Evolutionary conservation across 257 asterid species (phyloP).

Genomic region (Avicennia marina): DNA sequence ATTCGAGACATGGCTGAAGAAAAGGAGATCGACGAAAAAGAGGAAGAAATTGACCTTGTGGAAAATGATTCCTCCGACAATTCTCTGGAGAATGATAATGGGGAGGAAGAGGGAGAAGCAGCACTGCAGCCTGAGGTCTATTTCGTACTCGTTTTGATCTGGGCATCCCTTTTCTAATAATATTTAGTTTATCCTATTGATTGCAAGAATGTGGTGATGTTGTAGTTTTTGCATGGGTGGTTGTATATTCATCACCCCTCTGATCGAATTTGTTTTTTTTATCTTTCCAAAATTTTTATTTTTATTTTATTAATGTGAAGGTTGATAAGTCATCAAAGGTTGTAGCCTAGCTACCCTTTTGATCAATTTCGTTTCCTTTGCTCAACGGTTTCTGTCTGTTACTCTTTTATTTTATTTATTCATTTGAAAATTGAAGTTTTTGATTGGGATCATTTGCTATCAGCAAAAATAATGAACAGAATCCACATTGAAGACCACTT

Average conservation of each 20-base stretch:
- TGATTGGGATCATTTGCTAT: slow-evolving; percentile 1
- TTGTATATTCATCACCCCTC: slow-evolving; percentile 14
- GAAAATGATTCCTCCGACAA: slow-evolving; percentile 35
- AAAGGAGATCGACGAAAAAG: slow-evolving; percentile 23
- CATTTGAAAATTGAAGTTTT: neutral
- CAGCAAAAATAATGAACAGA: too few relatives aligned
- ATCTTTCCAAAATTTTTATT: neutral
- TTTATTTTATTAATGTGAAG: neutral
- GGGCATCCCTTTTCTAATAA: neutral
- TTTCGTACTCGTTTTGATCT: slow-evolving; percentile 8
- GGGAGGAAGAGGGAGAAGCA: slow-evolving; percentile 28
- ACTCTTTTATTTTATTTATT: neutral
- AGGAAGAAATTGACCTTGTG: slow-evolving; percentile 22
- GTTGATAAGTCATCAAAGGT: neutral
- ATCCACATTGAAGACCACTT: neutral
- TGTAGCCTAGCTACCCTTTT: neutral
- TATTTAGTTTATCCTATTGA: neutral
- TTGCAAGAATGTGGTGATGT: neutral
- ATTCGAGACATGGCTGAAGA: slow-evolving; percentile 21
- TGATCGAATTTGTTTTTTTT: slow-evolving; percentile 22
- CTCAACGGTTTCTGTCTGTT: neutral
- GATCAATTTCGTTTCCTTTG: neutral
- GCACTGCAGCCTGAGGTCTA: slow-evolving; percentile 46
- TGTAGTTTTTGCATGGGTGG: slow-evolving; percentile 13
- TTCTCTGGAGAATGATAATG: slow-evolving; percentile 27